These are phyloP conservation scores for Cryptosporidium ubiquitum DNA, from an alignment of 169 alveolate species.

Conservation along the genomic window DNA sequence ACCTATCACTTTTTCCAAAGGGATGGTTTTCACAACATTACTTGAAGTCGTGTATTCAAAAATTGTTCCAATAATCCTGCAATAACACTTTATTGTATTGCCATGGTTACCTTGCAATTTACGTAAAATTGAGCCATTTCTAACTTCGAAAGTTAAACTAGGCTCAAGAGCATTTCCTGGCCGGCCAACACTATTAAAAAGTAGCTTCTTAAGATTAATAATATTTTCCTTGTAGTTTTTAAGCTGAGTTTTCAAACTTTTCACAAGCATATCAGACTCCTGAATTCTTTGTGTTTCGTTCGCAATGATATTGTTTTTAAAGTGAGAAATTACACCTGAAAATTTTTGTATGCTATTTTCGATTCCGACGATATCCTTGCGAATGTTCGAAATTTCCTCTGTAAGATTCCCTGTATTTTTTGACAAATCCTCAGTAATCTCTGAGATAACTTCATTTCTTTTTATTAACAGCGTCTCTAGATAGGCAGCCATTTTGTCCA, in stretches of 20 bases:
- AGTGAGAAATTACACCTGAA: slow-evolving; percentile 12
- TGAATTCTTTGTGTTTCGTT: slow-evolving; percentile 54
- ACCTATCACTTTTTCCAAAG: slow-evolving; percentile 51
- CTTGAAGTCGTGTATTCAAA: slow-evolving; percentile 66
- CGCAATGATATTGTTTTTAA: slow-evolving; percentile 47
- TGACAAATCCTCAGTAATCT: slow-evolving; percentile 44
- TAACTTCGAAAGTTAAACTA: slow-evolving; percentile 56
- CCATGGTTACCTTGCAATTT: slow-evolving; percentile 51
- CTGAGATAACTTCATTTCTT: slow-evolving; percentile 58
- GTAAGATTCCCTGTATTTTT: slow-evolving; percentile 38
- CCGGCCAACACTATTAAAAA: slow-evolving; percentile 63
- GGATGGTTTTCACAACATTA: slow-evolving; percentile 4
- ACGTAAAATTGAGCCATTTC: slow-evolving; percentile 62
- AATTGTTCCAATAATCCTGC: slow-evolving; percentile 38
- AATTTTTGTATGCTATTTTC: slow-evolving; percentile 50
- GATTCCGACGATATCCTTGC: slow-evolving; percentile 48
- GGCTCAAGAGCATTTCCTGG: slow-evolving; percentile 63
- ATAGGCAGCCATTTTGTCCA: slow-evolving; percentile 67
- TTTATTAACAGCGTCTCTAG: slow-evolving; percentile 41
- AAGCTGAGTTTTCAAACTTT: slow-evolving; percentile 13
- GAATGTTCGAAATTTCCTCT: slow-evolving; percentile 47
- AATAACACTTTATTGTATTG: slow-evolving; percentile 31
- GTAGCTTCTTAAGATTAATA: slow-evolving; percentile 6
- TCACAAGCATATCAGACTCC: slow-evolving; percentile 37
- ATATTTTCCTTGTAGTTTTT: slow-evolving; percentile 36